Conservation (phyloP, 2,329 filamentous ascomycete species). For the Diplodia intermedia region DNA sequence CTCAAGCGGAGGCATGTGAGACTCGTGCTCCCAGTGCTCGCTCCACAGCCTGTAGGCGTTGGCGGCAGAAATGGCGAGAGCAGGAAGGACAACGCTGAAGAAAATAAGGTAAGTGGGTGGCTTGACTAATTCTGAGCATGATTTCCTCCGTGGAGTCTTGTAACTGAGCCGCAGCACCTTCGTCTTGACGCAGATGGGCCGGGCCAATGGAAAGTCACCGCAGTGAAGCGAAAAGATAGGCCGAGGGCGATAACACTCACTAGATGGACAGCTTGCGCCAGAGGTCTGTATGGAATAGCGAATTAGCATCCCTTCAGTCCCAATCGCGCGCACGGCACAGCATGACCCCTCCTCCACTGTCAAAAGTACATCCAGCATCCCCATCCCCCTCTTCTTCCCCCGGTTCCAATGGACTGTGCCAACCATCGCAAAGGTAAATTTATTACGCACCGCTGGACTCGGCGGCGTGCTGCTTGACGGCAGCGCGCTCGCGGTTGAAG, state of each 20-base stretch:
- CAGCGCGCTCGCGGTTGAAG: slow-evolving; percentile 90
- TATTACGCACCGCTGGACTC: slow-evolving; percentile 75
- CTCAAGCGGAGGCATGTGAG: slow-evolving; percentile 83
- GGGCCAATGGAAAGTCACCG: not conserved
- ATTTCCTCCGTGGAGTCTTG: not conserved
- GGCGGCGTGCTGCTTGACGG: slow-evolving; percentile 88
- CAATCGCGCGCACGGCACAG: not conserved
- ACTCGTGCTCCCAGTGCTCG: slow-evolving; percentile 97
- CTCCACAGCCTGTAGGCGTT: slow-evolving; percentile 94
- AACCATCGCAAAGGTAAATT: slow-evolving; percentile 2
- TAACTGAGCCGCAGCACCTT: not conserved
- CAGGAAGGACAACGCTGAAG: slow-evolving; percentile 74
- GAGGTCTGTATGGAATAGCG: slow-evolving; percentile 66
- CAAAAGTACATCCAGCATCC: not conserved
- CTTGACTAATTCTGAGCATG: not conserved
- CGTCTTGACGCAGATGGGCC: too few relatives aligned
- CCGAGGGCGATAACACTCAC: slow-evolving; percentile 63
- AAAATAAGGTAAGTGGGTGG: slow-evolving; percentile 13
- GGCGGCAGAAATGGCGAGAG: slow-evolving; percentile 71
- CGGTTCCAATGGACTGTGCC: slow-evolving; percentile 33
- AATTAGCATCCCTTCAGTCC: slow-evolving; percentile 2
- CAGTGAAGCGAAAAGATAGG: not conserved
- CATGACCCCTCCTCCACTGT: not conserved
- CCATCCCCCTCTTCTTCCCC: slow-evolving; percentile 33
- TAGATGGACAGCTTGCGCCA: slow-evolving; percentile 97